Evolutionary conservation across 169 alveolate genomes (phyloP).

Genomic region (Plasmodium vivax): DNA sequence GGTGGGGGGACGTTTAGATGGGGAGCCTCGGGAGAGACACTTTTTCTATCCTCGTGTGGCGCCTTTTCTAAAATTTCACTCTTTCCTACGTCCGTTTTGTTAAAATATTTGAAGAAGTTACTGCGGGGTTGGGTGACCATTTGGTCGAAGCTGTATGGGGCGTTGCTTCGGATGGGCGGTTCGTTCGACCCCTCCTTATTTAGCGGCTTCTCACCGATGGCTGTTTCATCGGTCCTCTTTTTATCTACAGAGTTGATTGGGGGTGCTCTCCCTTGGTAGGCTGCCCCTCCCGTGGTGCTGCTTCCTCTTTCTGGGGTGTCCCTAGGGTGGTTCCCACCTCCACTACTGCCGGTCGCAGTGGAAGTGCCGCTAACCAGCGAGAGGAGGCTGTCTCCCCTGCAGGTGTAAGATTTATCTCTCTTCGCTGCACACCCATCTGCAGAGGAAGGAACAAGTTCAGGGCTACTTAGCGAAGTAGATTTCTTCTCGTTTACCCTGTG

Average conservation of each 20-base stretch:
- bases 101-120: constrained; percentile 31
- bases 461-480: background rate
- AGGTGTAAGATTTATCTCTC: background rate
- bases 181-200: background rate
- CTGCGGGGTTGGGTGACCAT: background rate
- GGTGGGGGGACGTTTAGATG: background rate
- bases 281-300: background rate
- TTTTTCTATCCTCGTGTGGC: background rate
- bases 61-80: background rate
- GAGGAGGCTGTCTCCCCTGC: background rate
- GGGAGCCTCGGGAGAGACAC: background rate
- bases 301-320: background rate
- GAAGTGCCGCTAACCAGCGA: background rate
- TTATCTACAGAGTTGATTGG: background rate
- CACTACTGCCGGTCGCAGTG: background rate
- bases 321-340: background rate
- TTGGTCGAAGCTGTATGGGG: constrained; percentile 32
- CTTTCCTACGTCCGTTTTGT: background rate
- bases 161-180: constrained; percentile 31
- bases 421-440: background rate
- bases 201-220: background rate
- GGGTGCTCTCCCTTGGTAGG: background rate
- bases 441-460: background rate
- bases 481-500: background rate
- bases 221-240: background rate